A percentile compares a stretch with the other conserved stretches of the same genome.
Evolutionary conservation across 1,139 yeast genomes (phyloP).

Genomic region (Pneumocystis canis): DNA sequence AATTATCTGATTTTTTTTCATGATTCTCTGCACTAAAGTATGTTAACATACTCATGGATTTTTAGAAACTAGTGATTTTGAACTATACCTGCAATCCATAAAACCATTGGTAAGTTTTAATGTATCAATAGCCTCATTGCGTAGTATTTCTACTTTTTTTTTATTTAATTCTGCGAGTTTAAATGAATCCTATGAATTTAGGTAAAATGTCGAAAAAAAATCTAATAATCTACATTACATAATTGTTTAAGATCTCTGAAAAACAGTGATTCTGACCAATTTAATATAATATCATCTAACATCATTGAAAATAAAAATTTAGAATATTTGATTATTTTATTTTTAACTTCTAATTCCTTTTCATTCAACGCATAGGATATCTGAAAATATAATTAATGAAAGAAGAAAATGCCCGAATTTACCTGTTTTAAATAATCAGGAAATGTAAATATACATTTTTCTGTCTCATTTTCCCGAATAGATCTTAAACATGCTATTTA

Average conservation of each 20-base stretch:
- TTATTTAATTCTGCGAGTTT: not conserved
- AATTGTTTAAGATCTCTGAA: not conserved
- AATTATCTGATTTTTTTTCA: not conserved
- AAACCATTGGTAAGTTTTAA: not conserved
- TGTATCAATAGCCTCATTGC: not conserved
- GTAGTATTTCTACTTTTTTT: not conserved
- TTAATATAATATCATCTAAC: not conserved
- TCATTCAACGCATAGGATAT: not conserved
- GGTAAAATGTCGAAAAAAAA: not conserved
- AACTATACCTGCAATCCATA: not conserved
- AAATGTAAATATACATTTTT: not conserved
- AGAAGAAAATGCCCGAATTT: not conserved
- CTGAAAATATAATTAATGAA: not conserved
- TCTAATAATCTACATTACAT: not conserved
- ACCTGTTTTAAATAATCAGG: not conserved
- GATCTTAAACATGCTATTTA: not conserved
- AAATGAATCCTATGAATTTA: not conserved
- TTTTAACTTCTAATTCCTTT: not conserved
- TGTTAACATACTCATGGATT: not conserved
- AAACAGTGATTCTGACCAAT: not conserved
- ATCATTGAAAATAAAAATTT: not conserved
- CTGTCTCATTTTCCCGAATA: not conserved
- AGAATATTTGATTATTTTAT: not conserved
- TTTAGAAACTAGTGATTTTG: not conserved
- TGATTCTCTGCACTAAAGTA: not conserved